These are phyloP conservation scores for Nematocida parisii DNA, from an alignment of 371 early-diverging fungal species.

Conservation along the genomic window DNA sequence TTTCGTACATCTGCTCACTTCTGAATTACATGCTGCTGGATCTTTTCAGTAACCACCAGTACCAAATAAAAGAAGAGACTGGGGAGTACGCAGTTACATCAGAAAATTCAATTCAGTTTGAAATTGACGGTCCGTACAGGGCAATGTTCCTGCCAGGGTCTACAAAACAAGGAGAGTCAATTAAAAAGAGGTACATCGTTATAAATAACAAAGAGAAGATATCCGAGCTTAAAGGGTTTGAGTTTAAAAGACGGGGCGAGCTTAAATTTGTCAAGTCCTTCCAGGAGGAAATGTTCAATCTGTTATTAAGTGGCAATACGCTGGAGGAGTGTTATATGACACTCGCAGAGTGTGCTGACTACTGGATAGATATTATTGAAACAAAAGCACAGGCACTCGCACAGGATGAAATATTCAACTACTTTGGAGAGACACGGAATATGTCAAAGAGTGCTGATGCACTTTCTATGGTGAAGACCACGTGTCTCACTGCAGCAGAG, in stretches of 20 bases:
- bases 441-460: conserved; percentile 89
- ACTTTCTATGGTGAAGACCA: conserved; percentile 86
- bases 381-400: conserved; percentile 77
- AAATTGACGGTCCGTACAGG: conserved; percentile 97
- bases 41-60: conserved; percentile 93
- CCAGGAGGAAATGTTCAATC: conserved; percentile 86
- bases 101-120: conserved; percentile 95
- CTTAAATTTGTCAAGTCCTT: conserved; percentile 94
- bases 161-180: conserved; percentile 85
- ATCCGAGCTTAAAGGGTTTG: conserved; percentile 98
- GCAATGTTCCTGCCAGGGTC: conserved; percentile 97
- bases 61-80: conserved; percentile 72
- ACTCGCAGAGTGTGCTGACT: conserved; percentile 82
- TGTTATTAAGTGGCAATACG: conserved; percentile 80
- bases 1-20: conserved; percentile 92
- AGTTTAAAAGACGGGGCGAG: conserved; percentile 96
- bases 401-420: conserved; percentile 86
- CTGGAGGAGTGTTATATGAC: conserved; percentile 83
- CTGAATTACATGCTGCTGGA: conserved; percentile 91
- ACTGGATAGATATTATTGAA: conserved; percentile 88
- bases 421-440: conserved; percentile 91
- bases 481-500: conserved; percentile 86
- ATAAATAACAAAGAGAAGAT: conserved; percentile 88
- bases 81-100: conserved; percentile 74
- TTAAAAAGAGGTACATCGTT: conserved; percentile 97